These are phyloP conservation scores for Rhizopogon vinicolor DNA, from an alignment of 768 basidiomycete genomes.

Conservation along the genomic window DNA sequence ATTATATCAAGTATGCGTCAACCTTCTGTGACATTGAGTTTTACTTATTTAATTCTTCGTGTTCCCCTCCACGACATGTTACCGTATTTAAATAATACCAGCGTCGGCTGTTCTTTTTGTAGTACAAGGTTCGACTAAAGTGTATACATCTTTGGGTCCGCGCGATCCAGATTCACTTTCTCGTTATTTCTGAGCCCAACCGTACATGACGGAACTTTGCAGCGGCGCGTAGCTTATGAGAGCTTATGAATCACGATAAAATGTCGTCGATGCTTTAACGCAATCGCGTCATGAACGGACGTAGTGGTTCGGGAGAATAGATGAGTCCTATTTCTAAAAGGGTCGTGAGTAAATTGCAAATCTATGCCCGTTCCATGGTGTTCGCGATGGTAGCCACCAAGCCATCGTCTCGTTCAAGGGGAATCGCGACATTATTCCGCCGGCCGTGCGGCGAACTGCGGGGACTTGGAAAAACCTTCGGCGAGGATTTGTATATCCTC, in stretches of 20 bases:
- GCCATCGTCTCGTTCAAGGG: background rate
- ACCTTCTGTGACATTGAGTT: background rate
- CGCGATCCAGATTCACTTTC: background rate
- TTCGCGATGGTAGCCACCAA: background rate
- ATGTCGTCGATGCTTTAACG: background rate
- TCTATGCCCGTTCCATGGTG: background rate
- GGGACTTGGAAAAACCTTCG: background rate
- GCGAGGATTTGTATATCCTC: background rate
- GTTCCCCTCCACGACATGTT: background rate
- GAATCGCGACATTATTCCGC: background rate
- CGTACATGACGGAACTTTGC: background rate
- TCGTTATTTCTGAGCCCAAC: background rate
- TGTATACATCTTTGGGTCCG: background rate
- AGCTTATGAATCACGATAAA: background rate
- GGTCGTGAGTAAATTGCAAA: background rate
- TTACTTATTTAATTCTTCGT: background rate
- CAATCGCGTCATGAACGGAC: background rate
- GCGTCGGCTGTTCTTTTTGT: background rate
- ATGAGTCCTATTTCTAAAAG: background rate
- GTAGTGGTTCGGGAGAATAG: background rate
- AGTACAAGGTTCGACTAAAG: background rate
- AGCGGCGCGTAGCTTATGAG: background rate
- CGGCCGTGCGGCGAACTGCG: too few species aligned
- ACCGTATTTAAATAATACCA: background rate
- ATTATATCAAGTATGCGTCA: background rate